These are phyloP conservation scores for Phytophthora multivora DNA, from an alignment of 352 stramenopile genomes.

Conservation along the genomic window DNA sequence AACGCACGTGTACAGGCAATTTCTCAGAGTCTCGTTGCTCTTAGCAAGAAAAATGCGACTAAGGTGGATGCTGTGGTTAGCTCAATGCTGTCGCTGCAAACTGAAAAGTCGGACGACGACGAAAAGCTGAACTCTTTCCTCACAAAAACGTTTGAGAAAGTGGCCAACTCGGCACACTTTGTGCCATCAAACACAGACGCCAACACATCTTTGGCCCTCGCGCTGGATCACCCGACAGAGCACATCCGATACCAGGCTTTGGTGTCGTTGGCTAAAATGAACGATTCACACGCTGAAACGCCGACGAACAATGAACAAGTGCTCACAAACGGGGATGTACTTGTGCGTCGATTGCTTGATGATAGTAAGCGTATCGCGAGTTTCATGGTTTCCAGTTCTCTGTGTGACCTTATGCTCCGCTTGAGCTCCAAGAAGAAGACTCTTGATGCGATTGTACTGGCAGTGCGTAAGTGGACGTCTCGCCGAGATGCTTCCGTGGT, in stretches of 20 bases:
- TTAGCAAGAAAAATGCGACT: conserved; percentile 67
- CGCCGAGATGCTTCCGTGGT: conserved; percentile 38
- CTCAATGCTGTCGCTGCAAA: conserved; percentile 31
- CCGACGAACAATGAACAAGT: conserved; percentile 33
- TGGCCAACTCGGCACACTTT: conserved; percentile 83
- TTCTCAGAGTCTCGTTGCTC: conserved; percentile 44
- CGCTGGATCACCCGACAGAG: conserved; percentile 79
- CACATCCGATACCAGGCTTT: conserved; percentile 79
- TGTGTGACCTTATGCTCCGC: conserved; percentile 62
- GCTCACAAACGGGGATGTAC: conserved; percentile 55
- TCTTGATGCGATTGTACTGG: conserved; percentile 55
- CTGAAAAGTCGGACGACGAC: conserved; percentile 47
- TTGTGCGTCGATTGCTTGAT: conserved; percentile 76
- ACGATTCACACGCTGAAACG: conserved; percentile 31
- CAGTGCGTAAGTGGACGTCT: conserved; percentile 54
- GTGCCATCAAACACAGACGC: conserved; percentile 60
- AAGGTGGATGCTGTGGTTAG: conserved; percentile 56
- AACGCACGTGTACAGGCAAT: conserved; percentile 50
- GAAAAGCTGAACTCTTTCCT: conserved; percentile 71
- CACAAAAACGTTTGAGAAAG: conserved; percentile 64
- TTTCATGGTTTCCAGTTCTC: conserved; percentile 54
- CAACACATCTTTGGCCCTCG: conserved; percentile 77
- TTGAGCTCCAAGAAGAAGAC: conserved; percentile 57
- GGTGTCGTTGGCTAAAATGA: conserved; percentile 64
- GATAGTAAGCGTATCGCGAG: conserved; percentile 75